Evolutionary conservation across 371 early-diverging fungal species (phyloP).

Genomic region (Mortierella polycephala): DNA sequence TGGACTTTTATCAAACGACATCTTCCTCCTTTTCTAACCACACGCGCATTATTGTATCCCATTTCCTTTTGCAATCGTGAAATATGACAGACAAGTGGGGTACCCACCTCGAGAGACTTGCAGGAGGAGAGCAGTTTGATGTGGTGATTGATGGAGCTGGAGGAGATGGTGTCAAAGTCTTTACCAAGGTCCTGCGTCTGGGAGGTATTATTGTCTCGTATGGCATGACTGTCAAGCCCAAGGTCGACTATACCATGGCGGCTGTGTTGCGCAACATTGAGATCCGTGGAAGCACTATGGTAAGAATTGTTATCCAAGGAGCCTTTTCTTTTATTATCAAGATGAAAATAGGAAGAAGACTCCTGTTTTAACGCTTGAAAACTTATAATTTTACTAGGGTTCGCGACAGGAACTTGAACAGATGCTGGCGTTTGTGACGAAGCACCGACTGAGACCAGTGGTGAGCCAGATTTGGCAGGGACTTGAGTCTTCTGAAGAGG

Average conservation of each 20-base stretch:
- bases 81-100: constrained; percentile 61
- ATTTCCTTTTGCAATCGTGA: constrained; percentile 1
- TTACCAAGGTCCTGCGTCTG: constrained; percentile 42
- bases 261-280: constrained; percentile 69
- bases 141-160: constrained; percentile 79
- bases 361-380: neutral
- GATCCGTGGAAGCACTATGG: constrained; percentile 73
- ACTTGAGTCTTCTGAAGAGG: constrained; percentile 61
- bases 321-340: neutral
- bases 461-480: constrained; percentile 72
- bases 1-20: neutral
- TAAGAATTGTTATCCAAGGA: constrained; percentile 26
- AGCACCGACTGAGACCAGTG: constrained; percentile 69
- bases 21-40: neutral
- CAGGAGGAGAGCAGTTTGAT: constrained; percentile 59
- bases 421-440: constrained; percentile 69
- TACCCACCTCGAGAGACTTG: constrained; percentile 57
- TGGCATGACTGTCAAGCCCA: constrained; percentile 67
- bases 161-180: constrained; percentile 61
- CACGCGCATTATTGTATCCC: neutral
- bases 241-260: constrained; percentile 61
- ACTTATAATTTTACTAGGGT: constrained; percentile 14
- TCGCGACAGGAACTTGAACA: constrained; percentile 69
- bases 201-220: constrained; percentile 73
- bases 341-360: neutral